Percentiles rank a stretch among this genome's conserved stretches.
These are phyloP conservation scores for Lodderomyces theae DNA, from an alignment of 1,139 yeast genomes.

Conservation along the genomic window DNA sequence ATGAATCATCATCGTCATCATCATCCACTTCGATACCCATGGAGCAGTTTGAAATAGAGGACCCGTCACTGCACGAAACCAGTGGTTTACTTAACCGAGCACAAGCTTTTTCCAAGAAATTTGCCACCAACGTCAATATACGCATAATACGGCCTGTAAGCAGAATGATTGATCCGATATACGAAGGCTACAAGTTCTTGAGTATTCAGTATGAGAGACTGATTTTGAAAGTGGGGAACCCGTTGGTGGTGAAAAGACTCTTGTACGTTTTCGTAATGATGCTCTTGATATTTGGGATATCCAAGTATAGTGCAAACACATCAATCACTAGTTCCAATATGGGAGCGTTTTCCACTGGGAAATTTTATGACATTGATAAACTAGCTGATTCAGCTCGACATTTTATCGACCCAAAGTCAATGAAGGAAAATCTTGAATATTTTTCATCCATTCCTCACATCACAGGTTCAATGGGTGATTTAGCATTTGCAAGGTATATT, in stretches of 20 bases:
- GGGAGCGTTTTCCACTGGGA: slow-evolving; percentile 48
- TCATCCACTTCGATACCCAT: slow-evolving; percentile 16
- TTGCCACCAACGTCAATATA: slow-evolving; percentile 39
- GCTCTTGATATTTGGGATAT: slow-evolving; percentile 51
- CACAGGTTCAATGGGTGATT: slow-evolving; percentile 86
- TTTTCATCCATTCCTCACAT: slow-evolving; percentile 80
- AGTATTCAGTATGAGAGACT: slow-evolving; percentile 51
- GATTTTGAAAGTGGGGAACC: slow-evolving; percentile 73
- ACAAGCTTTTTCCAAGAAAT: slow-evolving; percentile 28
- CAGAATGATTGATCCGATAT: slow-evolving; percentile 64
- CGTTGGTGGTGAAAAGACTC: slow-evolving; percentile 75
- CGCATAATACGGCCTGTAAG: slow-evolving; percentile 53
- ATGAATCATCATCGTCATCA: slow-evolving; percentile 5
- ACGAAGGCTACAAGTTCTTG: slow-evolving; percentile 50
- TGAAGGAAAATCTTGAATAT: slow-evolving; percentile 73
- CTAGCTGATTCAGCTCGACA: slow-evolving; percentile 48
- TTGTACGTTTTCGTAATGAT: slow-evolving; percentile 68
- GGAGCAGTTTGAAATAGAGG: slow-evolving; percentile 46
- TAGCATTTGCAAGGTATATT: slow-evolving; percentile 65
- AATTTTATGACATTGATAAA: slow-evolving; percentile 58
- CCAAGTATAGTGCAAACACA: slow-evolving; percentile 53
- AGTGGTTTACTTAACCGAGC: slow-evolving; percentile 29
- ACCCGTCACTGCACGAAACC: slow-evolving; percentile 20
- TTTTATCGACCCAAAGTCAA: slow-evolving; percentile 52
- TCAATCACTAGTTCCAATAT: slow-evolving; percentile 37